phyloP scores from a whole-genome alignment of 176 grass and related monocot species.

The Paspalum notatum region DNA sequence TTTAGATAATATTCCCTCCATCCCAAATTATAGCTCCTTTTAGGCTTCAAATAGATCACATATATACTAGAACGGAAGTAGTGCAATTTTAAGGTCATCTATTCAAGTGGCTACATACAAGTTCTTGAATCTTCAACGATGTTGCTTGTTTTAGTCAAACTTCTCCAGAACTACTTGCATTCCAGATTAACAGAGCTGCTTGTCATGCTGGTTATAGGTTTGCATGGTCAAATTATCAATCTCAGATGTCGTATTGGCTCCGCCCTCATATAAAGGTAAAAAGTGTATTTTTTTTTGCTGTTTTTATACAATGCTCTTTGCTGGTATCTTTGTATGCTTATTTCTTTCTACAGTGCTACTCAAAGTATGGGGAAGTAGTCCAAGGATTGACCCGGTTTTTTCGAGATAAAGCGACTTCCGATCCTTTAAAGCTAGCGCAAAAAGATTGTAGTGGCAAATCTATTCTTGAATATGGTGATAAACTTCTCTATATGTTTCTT shows the following conservation, averaged over 20 bases:
- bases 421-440: constrained; percentile 55
- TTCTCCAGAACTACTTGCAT: not conserved
- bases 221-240: constrained; percentile 70
- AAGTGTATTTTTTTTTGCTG: constrained; percentile 28
- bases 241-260: constrained; percentile 94
- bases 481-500: constrained; percentile 14
- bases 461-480: constrained; percentile 37
- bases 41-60: no score
- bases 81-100: not conserved
- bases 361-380: constrained; percentile 88
- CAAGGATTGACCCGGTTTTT: constrained; percentile 88
- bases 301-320: constrained; percentile 26
- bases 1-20: not conserved
- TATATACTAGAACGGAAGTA: no score
- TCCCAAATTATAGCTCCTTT: no score
- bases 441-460: constrained; percentile 50
- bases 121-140: constrained; percentile 14
- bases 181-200: constrained; percentile 39
- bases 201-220: constrained; percentile 68
- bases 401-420: constrained; percentile 66
- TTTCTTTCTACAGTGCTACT: constrained; percentile 70
- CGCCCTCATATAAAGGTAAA: constrained; percentile 80
- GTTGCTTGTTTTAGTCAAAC: constrained; percentile 16
- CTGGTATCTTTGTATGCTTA: constrained; percentile 28
- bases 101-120: constrained; percentile 17